Evolutionary conservation across 306 rosid genomes (phyloP).

Genomic region (Quercus bicolor): DNA sequence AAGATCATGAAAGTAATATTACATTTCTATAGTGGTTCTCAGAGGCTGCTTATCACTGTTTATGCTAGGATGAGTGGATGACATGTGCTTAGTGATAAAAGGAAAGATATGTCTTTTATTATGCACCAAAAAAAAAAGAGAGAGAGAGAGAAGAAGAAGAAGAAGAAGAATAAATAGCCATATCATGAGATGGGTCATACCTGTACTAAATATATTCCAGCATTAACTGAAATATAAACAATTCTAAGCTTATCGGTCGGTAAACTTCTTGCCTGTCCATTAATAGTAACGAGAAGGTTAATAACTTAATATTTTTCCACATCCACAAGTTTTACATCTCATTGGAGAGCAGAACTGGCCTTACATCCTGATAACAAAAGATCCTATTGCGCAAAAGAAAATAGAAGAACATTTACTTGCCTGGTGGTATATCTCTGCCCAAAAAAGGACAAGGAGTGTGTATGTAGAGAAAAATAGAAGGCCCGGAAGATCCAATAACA

Average conservation of each 20-base stretch:
- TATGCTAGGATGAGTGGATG: slow-evolving; percentile 5
- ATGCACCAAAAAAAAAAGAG: no score
- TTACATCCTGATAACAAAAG: neutral
- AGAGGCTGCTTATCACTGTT: neutral
- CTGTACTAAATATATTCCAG: slow-evolving; percentile 72
- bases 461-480: slow-evolving; percentile 87
- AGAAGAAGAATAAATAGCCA: no score
- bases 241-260: slow-evolving; percentile 80
- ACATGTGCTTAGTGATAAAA: slow-evolving; percentile 15
- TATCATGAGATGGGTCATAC: slow-evolving; percentile 32
- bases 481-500: slow-evolving; percentile 80
- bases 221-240: slow-evolving; percentile 63
- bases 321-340: neutral
- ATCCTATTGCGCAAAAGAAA: neutral
- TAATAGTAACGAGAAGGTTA: neutral
- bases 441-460: slow-evolving; percentile 88
- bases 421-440: slow-evolving; percentile 99
- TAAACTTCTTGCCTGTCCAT: slow-evolving; percentile 83
- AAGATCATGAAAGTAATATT: slow-evolving; percentile 4
- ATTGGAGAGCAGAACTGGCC: neutral
- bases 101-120: neutral
- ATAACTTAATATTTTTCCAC: neutral
- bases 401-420: slow-evolving; percentile 36
- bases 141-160: no score
- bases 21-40: neutral